phyloP scores from a whole-genome alignment of 371 early-diverging fungal genomes.

The Basidiobolus meristosporus region DNA sequence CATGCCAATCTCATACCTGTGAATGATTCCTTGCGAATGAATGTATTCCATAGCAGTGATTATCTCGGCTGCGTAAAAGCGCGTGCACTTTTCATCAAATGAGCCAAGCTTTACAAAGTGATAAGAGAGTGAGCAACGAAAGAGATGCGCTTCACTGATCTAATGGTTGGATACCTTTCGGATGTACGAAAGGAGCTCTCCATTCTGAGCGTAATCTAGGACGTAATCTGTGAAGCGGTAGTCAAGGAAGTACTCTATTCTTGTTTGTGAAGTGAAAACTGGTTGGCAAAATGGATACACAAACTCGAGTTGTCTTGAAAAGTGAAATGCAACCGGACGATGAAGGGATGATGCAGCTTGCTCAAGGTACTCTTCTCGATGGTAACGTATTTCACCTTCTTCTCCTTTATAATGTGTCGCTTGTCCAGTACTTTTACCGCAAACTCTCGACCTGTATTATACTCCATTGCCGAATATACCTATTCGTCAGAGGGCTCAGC shows the following conservation, averaged over 20 bases:
- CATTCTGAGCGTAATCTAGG: constrained; percentile 72
- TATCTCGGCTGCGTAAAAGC: constrained; percentile 83
- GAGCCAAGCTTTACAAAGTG: constrained; percentile 28
- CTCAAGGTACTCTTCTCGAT: constrained; percentile 81
- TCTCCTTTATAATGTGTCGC: constrained; percentile 76
- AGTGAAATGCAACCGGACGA: constrained; percentile 81
- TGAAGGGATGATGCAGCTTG: constrained; percentile 76
- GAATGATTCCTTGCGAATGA: constrained; percentile 63
- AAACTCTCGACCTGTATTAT: constrained; percentile 36
- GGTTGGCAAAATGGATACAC: constrained; percentile 25
- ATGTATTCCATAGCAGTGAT: constrained; percentile 66
- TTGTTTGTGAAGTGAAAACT: neutral
- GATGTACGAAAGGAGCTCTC: constrained; percentile 71
- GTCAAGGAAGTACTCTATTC: neutral
- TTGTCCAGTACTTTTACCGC: constrained; percentile 92
- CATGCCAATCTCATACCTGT: constrained; percentile 18
- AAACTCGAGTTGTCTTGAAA: constrained; percentile 81
- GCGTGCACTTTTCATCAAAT: constrained; percentile 40
- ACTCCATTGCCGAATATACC: constrained; percentile 54
- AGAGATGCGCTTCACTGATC: neutral
- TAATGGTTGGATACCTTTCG: constrained; percentile 19
- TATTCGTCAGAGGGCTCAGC: constrained; percentile 4
- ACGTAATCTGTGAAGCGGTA: constrained; percentile 47
- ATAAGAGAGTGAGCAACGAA: neutral
- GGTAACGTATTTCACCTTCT: constrained; percentile 87